These are phyloP conservation scores for Comarum palustre DNA, from an alignment of 306 rosid genomes.

Conservation along the genomic window DNA sequence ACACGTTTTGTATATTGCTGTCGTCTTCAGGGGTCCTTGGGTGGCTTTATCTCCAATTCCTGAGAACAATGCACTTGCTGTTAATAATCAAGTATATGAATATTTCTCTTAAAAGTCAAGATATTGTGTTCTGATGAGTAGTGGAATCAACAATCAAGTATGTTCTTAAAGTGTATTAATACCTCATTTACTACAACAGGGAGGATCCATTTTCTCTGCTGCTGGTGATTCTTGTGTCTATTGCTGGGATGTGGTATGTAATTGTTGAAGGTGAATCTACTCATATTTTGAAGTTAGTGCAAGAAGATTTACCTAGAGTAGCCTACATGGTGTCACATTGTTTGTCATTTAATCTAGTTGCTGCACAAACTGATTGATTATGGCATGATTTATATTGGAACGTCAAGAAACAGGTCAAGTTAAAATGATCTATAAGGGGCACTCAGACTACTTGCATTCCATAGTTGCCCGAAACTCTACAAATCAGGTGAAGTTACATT, in stretches of 20 bases:
- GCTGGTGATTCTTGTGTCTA: slow-evolving; percentile 92
- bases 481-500: slow-evolving; percentile 56
- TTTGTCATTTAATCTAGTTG: slow-evolving; percentile 10
- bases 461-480: slow-evolving; percentile 75
- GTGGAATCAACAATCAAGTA: slow-evolving; percentile 1
- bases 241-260: slow-evolving; percentile 98
- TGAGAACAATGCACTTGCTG: slow-evolving; percentile 90
- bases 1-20: neutral
- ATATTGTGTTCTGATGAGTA: neutral
- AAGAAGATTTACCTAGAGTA: neutral
- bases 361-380: slow-evolving; percentile 12
- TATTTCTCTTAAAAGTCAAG: slow-evolving; percentile 5
- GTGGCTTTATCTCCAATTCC: slow-evolving; percentile 94
- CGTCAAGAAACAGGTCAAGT: slow-evolving; percentile 69
- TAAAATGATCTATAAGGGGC: slow-evolving; percentile 79
- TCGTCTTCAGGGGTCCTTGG: slow-evolving; percentile 89
- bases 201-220: slow-evolving; percentile 79
- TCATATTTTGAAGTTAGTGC: neutral
- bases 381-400: slow-evolving; percentile 24
- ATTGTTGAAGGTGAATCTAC: slow-evolving; percentile 45
- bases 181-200: slow-evolving; percentile 44
- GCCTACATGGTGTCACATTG: neutral
- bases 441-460: slow-evolving; percentile 80
- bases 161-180: slow-evolving; percentile 15
- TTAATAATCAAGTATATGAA: slow-evolving; percentile 52